Base-by-base conservation (phyloP, 768 basidiomycete species). In the Phanerodontia chrysosporium region DNA sequence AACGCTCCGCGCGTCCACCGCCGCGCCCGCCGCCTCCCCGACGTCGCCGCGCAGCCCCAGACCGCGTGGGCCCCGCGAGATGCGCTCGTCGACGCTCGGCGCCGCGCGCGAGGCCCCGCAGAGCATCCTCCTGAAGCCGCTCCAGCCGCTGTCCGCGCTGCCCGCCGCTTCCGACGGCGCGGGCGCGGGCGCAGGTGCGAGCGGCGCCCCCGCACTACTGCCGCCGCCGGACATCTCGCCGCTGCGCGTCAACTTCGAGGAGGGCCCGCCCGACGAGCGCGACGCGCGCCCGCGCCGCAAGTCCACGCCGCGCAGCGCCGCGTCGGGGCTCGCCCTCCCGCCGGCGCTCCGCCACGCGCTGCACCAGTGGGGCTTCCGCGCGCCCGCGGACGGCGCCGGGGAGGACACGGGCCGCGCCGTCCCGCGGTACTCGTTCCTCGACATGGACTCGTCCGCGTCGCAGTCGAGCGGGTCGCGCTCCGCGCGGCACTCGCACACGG, bases 161-260 rank as follows among this genome's bases (percentile, higher is more conserved):
- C n/a, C n/a, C n/a, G 60, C 59, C 51, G 60, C 45, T 16, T 55
- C 60, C n/a, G n/a, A n/a, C n/a, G n/a, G n/a, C n/a, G n/a, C n/a
- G n/a, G n/a, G n/a, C n/a, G 62, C 65, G 14, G 54, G 51, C 13
- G 29, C 16, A 28, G 22, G 16, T 30, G 22, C 52, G 18, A 28
- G 45, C n/a, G n/a, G n/a, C n/a, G n/a, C n/a, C 8, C 57, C 51
- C 36, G 32, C 57, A 1, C 57, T 55, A 29, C 55, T 65, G 2
- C 55, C 65, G 3, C 60, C 59, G n/a, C 55, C 66, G 2, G 48
- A 45, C 32, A 56, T 58, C 30, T 66, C 65, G n/a, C 64, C 69
- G 25, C 30, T 70, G 27, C 60, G 68, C 9, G 69, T 70, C 24
- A 68, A 66, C 60, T 70, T 70, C 46, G 66, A 65, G 30, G 63